These are phyloP conservation scores for Lactarius sp. DNA, from an alignment of 768 basidiomycete genomes.

Conservation along the genomic window DNA sequence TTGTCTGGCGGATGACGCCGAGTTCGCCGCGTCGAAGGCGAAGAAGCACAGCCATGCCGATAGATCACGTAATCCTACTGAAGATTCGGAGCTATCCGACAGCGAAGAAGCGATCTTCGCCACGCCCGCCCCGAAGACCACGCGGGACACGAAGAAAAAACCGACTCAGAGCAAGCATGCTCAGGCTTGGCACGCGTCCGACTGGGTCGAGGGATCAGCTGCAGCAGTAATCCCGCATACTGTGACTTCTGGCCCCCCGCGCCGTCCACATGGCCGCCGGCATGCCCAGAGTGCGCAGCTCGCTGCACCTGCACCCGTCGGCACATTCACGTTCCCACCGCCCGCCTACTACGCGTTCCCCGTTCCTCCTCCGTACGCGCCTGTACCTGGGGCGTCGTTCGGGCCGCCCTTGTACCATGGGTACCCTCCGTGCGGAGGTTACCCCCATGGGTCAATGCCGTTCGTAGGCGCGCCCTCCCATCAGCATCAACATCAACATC, in stretches of 20 bases:
- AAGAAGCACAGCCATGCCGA: neutral
- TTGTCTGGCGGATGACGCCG: conserved; percentile 19
- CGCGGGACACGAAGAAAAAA: conserved; percentile 18
- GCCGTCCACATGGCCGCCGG: neutral
- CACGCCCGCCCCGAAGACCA: conserved; percentile 1
- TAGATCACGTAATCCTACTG: conserved; percentile 6
- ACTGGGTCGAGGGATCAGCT: neutral
- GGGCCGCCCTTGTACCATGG: conserved; percentile 11
- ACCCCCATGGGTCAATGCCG: conserved; percentile 4
- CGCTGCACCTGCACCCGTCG: conserved; percentile 18
- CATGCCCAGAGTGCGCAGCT: conserved; percentile 9
- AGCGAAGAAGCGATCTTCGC: conserved; percentile 8
- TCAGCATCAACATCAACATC: conserved; percentile 13
- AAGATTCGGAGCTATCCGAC: conserved; percentile 22
- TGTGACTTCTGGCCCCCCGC: neutral
- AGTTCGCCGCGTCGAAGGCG: neutral
- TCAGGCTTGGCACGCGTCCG: conserved; percentile 9
- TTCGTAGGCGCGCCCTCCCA: neutral
- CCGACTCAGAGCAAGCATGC: conserved; percentile 8
- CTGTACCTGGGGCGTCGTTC: neutral
- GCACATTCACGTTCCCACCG: conserved; percentile 26
- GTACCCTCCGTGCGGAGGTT: conserved; percentile 10
- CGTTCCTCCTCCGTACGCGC: conserved; percentile 6
- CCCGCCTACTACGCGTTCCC: conserved; percentile 17
- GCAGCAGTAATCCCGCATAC: neutral